phyloP scores from a whole-genome alignment of 495 filamentous ascomycete species.

The Aspergillus hancockii region DNA sequence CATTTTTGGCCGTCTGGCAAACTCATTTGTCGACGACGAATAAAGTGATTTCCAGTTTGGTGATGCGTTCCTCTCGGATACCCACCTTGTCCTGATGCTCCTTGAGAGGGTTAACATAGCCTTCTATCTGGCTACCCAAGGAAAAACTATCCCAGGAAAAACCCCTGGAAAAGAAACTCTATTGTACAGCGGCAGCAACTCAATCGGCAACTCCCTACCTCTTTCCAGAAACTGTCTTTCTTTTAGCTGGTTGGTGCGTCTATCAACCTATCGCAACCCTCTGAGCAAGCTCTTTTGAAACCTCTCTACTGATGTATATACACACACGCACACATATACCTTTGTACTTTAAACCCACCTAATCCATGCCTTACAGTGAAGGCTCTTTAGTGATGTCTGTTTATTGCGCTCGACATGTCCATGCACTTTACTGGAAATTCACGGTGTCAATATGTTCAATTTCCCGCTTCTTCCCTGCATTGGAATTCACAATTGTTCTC shows the following conservation, averaged over 20 bases:
- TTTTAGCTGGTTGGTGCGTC: neutral
- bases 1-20: slow-evolving; percentile 74
- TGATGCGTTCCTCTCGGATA: neutral
- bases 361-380: no score
- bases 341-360: no score
- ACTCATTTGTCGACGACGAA: slow-evolving; percentile 90
- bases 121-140: neutral
- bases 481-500: no score
- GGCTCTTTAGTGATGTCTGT: no score
- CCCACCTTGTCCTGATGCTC: neutral
- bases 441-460: no score
- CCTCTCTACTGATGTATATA: no score
- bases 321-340: no score
- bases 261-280: no score
- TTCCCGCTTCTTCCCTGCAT: no score
- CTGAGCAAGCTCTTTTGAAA: no score
- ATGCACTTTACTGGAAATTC: no score
- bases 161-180: neutral
- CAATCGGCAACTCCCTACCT: neutral
- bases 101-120: neutral
- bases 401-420: no score
- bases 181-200: neutral
- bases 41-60: slow-evolving; percentile 56
- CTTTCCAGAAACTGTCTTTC: neutral
- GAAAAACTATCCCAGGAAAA: neutral